These are phyloP conservation scores for Termitomyces eurrhizus DNA, from an alignment of 768 basidiomycete species.

Conservation along the genomic window DNA sequence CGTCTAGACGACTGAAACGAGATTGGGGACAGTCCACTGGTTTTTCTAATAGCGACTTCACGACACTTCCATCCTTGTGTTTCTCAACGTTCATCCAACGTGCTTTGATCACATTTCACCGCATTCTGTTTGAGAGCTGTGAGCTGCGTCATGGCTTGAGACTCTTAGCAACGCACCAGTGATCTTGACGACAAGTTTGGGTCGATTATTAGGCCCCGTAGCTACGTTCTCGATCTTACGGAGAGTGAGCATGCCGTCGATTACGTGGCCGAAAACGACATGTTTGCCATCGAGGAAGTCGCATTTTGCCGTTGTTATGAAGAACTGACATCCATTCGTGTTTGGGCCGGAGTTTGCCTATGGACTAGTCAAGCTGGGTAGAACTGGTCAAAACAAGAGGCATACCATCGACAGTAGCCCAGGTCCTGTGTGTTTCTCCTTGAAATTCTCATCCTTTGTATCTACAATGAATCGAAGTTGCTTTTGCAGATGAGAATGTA, in stretches of 20 bases:
- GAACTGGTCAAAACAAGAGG: slow-evolving; percentile 1
- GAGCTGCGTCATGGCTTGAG: neutral
- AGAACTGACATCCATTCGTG: slow-evolving; percentile 98
- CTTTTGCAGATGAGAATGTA: slow-evolving; percentile 5
- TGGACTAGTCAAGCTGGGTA: neutral
- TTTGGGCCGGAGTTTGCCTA: slow-evolving; percentile 95
- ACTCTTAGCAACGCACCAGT: slow-evolving; percentile 44
- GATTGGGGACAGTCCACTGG: neutral
- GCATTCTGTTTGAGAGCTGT: slow-evolving; percentile 4
- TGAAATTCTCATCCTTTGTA: slow-evolving; percentile 88
- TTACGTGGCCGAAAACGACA: slow-evolving; percentile 87
- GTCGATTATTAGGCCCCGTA: slow-evolving; percentile 86
- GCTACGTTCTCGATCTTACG: slow-evolving; percentile 96
- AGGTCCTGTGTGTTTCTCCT: slow-evolving; percentile 80
- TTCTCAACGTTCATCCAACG: neutral
- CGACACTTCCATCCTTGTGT: no score
- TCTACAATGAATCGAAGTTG: neutral
- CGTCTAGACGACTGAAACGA: neutral
- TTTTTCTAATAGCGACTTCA: neutral
- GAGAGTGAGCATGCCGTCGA: slow-evolving; percentile 92
- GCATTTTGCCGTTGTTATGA: slow-evolving; percentile 93
- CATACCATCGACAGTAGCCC: slow-evolving; percentile 89
- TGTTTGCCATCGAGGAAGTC: slow-evolving; percentile 96
- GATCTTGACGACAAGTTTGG: slow-evolving; percentile 86
- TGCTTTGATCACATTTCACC: slow-evolving; percentile 9